Conservation (phyloP, 2,329 filamentous ascomycete genomes). For the Kalaharituber pfeilii region DNA sequence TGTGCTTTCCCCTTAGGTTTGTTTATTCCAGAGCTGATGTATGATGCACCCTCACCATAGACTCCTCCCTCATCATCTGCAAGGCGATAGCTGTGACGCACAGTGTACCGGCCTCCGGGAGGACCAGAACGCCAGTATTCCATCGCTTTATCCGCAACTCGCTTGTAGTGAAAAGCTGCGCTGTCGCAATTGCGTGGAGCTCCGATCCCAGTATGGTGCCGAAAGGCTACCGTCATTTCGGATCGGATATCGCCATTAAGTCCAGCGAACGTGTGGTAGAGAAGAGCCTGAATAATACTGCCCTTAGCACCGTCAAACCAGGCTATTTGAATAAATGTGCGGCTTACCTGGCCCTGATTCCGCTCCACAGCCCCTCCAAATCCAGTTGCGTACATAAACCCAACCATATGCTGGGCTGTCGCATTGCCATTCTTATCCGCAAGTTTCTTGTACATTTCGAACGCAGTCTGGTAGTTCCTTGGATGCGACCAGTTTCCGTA, state of each 20-base stretch:
- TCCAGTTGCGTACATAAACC: constrained; percentile 87
- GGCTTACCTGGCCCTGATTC: constrained; percentile 56
- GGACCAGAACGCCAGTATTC: constrained; percentile 75
- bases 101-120: constrained; percentile 65
- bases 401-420: constrained; percentile 89
- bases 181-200: constrained; percentile 71
- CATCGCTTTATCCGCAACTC: constrained; percentile 84
- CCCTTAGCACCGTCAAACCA: too few relatives aligned
- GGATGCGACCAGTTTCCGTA: constrained; percentile 87
- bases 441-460: constrained; percentile 62
- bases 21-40: constrained; percentile 68
- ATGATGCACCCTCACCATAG: constrained; percentile 89
- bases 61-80: constrained; percentile 82
- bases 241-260: constrained; percentile 64
- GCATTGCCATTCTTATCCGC: constrained; percentile 65
- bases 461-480: constrained; percentile 60
- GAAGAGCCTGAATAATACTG: constrained; percentile 38
- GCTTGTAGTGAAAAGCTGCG: constrained; percentile 76
- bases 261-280: constrained; percentile 91
- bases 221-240: constrained; percentile 83
- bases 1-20: constrained; percentile 48
- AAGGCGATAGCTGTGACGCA: constrained; percentile 63
- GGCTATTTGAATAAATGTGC: too few relatives aligned
- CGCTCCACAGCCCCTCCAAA: constrained; percentile 62
- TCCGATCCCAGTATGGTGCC: constrained; percentile 70